These are phyloP conservation scores for Wickerhamomyces mucosus DNA, from an alignment of 805 yeast genomes.

Conservation along the genomic window DNA sequence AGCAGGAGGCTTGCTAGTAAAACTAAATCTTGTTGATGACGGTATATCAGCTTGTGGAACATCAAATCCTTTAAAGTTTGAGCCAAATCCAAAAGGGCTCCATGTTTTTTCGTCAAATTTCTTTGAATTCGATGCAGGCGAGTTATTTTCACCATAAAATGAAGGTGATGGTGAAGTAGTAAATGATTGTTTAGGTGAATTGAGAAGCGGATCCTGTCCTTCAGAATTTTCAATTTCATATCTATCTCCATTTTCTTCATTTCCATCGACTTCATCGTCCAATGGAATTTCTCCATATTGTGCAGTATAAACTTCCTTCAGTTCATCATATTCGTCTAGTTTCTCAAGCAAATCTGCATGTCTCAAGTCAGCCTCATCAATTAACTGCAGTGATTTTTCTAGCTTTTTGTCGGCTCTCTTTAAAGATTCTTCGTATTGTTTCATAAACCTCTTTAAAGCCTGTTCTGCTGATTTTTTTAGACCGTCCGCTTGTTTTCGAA, in stretches of 20 bases:
- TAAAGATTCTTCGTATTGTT: slow-evolving; percentile 8
- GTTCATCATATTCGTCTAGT: slow-evolving; percentile 4
- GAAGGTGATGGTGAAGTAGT: not conserved
- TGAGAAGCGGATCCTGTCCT: not conserved
- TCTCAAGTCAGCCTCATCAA: slow-evolving; percentile 3
- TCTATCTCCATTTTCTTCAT: slow-evolving; percentile 1
- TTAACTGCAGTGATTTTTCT: slow-evolving; percentile 2
- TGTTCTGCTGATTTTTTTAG: slow-evolving; percentile 9
- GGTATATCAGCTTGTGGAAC: too few species aligned
- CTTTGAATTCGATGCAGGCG: not conserved
- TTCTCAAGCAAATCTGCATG: slow-evolving; percentile 3
- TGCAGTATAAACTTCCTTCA: not conserved
- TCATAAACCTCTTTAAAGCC: slow-evolving; percentile 11
- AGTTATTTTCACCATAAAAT: not conserved
- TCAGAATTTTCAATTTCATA: not conserved
- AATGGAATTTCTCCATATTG: slow-evolving; percentile 2
- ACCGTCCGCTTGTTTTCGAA: slow-evolving; percentile 4
- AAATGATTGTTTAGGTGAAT: not conserved
- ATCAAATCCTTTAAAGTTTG: too few species aligned
- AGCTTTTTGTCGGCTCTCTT: slow-evolving; percentile 1
- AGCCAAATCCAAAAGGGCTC: too few species aligned
- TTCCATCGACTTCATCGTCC: slow-evolving; percentile 2
- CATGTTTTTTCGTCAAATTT: too few species aligned
- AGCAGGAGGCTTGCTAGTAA: too few species aligned
- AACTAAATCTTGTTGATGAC: too few species aligned